phyloP scores from a whole-genome alignment of 1,284 basidiomycete species.

The Prillingera fragicola region DNA sequence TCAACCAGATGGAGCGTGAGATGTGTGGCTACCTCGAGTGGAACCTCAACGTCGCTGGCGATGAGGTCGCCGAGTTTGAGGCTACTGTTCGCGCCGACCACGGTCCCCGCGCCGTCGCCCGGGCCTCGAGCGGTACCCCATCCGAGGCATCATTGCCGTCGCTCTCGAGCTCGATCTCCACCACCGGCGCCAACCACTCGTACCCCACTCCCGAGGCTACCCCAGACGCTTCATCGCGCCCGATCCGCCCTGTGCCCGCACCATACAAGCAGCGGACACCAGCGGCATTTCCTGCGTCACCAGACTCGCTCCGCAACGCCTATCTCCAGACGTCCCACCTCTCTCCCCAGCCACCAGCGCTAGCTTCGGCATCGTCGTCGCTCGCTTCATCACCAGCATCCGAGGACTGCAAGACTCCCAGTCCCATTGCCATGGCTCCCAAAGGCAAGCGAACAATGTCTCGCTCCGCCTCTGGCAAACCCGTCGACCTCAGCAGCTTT shows the following conservation, averaged over 20 bases:
- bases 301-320: conserved; percentile 7
- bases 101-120: conserved; percentile 30
- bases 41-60: conserved; percentile 57
- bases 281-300: conserved; percentile 14
- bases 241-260: conserved; percentile 31
- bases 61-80: conserved; percentile 43
- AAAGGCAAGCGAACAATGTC: conserved; percentile 13
- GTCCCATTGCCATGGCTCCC: conserved; percentile 32
- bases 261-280: conserved; percentile 18
- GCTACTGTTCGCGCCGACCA: conserved; percentile 32
- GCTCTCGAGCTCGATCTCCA: background rate
- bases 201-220: conserved; percentile 46
- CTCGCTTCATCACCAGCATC: conserved; percentile 41
- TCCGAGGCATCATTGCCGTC: conserved; percentile 9
- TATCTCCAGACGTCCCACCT: conserved; percentile 22
- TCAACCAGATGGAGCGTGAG: conserved; percentile 94
- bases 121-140: conserved; percentile 3
- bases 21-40: conserved; percentile 90
- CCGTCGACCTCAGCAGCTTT: conserved; percentile 15
- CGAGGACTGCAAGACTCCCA: conserved; percentile 47
- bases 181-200: conserved; percentile 11
- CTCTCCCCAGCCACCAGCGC: conserved; percentile 36
- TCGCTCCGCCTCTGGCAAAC: conserved; percentile 6
- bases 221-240: conserved; percentile 37
- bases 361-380: conserved; percentile 39